These are phyloP conservation scores for Vaccinium macrocarpon DNA, from an alignment of 148 eudicot genomes.

Conservation along the genomic window DNA sequence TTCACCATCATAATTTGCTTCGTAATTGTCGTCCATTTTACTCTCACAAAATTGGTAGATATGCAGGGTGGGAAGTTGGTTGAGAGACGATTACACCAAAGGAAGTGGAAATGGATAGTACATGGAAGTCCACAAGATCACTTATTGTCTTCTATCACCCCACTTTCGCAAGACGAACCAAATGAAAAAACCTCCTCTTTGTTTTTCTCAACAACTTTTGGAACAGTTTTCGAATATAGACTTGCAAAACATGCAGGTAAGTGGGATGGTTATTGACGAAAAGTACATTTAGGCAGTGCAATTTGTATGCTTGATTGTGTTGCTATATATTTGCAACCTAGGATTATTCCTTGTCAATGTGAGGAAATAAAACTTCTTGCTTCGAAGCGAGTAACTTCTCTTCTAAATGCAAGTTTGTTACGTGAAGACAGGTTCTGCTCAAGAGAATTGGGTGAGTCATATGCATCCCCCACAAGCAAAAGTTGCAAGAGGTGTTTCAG, in stretches of 20 bases:
- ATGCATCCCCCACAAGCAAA: constrained; percentile 63
- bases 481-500: constrained; percentile 62
- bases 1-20: background rate
- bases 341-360: background rate
- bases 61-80: constrained; percentile 64
- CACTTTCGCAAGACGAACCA: constrained; percentile 37
- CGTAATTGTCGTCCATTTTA: background rate
- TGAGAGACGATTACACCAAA: constrained; percentile 64
- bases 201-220: constrained; percentile 62
- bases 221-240: constrained; percentile 59
- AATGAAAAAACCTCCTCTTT: constrained; percentile 44
- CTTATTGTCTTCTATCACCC: constrained; percentile 58
- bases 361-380: background rate
- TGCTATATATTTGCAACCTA: background rate
- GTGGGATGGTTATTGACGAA: background rate
- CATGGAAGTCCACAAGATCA: constrained; percentile 55
- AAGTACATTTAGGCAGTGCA: background rate
- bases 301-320: background rate
- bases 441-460: constrained; percentile 58
- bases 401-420: constrained; percentile 5
- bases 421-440: constrained; percentile 35
- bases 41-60: constrained; percentile 1
- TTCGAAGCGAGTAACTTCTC: background rate
- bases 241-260: constrained; percentile 54
- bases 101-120: constrained; percentile 84